Conservation (phyloP, 352 stramenopile species). For the Phytophthora capsici region DNA sequence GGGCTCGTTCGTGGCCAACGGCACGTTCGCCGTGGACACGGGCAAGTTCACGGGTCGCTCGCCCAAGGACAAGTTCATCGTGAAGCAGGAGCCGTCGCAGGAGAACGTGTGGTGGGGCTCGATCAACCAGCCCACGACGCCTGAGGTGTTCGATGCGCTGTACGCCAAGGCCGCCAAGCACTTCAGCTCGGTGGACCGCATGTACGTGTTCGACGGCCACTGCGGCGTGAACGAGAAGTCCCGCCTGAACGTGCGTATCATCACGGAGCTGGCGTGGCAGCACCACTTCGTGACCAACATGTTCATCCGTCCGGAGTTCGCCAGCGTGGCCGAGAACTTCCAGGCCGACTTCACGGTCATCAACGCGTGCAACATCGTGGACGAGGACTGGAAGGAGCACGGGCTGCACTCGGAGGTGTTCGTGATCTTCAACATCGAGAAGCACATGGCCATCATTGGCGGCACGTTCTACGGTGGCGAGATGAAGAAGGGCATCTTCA, state of each 20-base stretch:
- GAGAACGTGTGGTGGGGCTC: conserved; percentile 97
- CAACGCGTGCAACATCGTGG: conserved; percentile 95
- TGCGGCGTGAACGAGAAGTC: conserved; percentile 93
- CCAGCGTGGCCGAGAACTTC: conserved; percentile 91
- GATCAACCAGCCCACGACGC: conserved; percentile 95
- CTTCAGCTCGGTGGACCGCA: conserved; percentile 93
- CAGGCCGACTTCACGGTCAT: conserved; percentile 98
- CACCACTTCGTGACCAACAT: conserved; percentile 98
- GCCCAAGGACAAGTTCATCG: conserved; percentile 99
- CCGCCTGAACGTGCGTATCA: conserved; percentile 96
- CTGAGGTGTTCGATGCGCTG: conserved; percentile 96
- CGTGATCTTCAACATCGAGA: conserved; percentile 97
- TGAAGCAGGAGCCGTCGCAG: conserved; percentile 92
- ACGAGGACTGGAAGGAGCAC: conserved; percentile 95
- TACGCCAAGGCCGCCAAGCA: conserved; percentile 94
- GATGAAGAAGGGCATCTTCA: conserved; percentile 99
- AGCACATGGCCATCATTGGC: conserved; percentile 95
- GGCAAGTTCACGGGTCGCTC: conserved; percentile 99
- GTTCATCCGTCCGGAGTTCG: conserved; percentile 91
- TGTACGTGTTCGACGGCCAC: conserved; percentile 98
- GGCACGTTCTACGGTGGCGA: conserved; percentile 98
- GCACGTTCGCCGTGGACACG: conserved; percentile 97
- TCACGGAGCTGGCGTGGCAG: conserved; percentile 98
- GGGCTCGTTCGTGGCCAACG: conserved; percentile 87
- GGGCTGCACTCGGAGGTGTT: conserved; percentile 96